Percentiles rank a stretch among this genome's conserved stretches.
Evolutionary conservation across 805 yeast genomes (phyloP).

Genomic region (Ogataea wickerhamii): DNA sequence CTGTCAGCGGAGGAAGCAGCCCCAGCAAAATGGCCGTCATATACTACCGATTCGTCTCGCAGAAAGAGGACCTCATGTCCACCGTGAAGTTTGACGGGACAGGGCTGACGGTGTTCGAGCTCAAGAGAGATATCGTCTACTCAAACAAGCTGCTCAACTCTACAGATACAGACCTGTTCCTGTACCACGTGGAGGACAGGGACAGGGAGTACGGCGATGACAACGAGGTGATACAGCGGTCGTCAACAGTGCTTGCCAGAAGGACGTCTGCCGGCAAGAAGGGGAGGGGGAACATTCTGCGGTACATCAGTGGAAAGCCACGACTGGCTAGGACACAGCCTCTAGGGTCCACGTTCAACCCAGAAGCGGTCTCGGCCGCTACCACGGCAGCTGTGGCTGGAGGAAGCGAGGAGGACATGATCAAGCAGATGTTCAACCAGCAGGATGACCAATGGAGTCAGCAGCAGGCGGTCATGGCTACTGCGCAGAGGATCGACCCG

Average conservation of each 20-base stretch:
- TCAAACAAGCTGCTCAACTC: constrained; percentile 82
- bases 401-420: constrained; percentile 75
- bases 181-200: constrained; percentile 58
- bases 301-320: constrained; percentile 75
- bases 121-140: constrained; percentile 83
- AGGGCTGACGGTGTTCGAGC: constrained; percentile 90
- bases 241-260: constrained; percentile 76
- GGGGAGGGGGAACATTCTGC: constrained; percentile 55
- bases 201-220: constrained; percentile 74
- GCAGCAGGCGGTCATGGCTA: constrained; percentile 87
- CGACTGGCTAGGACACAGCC: constrained; percentile 31
- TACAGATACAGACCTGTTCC: constrained; percentile 71
- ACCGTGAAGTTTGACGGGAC: constrained; percentile 92
- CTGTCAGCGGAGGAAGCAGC: too few relatives aligned
- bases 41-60: constrained; percentile 83
- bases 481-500: constrained; percentile 64
- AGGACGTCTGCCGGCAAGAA: constrained; percentile 64
- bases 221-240: constrained; percentile 85
- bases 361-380: constrained; percentile 11
- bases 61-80: constrained; percentile 57
- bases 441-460: constrained; percentile 95
- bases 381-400: constrained; percentile 16
- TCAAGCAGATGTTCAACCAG: constrained; percentile 85
- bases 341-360: constrained; percentile 12
- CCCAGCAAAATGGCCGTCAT: constrained; percentile 51